phyloP scores from a whole-genome alignment of 2,329 filamentous ascomycete species.

The Cytospora paraplurivora region DNA sequence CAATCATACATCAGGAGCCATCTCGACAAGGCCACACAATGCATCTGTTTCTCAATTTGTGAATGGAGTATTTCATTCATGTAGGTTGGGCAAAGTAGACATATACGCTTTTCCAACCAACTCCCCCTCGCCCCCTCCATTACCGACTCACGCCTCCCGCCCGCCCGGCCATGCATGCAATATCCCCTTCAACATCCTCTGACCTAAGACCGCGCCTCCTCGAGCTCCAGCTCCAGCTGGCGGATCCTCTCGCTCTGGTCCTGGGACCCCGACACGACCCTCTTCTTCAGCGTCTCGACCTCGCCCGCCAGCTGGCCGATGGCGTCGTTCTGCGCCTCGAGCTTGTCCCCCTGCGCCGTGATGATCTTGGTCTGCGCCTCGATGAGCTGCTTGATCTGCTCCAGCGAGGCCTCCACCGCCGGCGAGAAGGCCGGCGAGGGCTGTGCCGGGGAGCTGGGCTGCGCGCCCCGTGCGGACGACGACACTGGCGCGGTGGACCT shows the following conservation, averaged over 20 bases:
- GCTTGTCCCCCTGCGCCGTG: conserved; percentile 69
- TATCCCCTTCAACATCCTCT: no score
- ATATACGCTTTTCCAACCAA: no score
- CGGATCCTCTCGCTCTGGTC: conserved; percentile 70
- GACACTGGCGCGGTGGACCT: conserved; percentile 38
- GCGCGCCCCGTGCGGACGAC: conserved; percentile 38
- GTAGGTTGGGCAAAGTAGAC: no score
- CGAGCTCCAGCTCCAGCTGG: conserved; percentile 68
- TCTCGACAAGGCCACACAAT: no score
- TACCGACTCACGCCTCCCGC: no score
- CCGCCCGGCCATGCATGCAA: no score
- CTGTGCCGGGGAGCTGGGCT: conserved; percentile 1
- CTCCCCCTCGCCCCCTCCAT: no score
- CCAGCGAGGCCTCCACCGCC: conserved; percentile 66
- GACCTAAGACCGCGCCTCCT: conserved; percentile 60
- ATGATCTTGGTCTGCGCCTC: conserved; percentile 78
- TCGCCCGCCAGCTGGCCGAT: conserved; percentile 71
- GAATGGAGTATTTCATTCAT: no score
- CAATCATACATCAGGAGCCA: no score
- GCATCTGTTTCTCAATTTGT: no score
- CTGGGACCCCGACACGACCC: conserved; percentile 60
- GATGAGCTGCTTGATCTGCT: conserved; percentile 76
- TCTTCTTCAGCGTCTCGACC: conserved; percentile 80
- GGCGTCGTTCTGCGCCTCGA: conserved; percentile 70
- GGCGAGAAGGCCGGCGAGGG: conserved; percentile 43